Conservation (phyloP, 23 red algal species). For the Pyropia haitanensis region DNA sequence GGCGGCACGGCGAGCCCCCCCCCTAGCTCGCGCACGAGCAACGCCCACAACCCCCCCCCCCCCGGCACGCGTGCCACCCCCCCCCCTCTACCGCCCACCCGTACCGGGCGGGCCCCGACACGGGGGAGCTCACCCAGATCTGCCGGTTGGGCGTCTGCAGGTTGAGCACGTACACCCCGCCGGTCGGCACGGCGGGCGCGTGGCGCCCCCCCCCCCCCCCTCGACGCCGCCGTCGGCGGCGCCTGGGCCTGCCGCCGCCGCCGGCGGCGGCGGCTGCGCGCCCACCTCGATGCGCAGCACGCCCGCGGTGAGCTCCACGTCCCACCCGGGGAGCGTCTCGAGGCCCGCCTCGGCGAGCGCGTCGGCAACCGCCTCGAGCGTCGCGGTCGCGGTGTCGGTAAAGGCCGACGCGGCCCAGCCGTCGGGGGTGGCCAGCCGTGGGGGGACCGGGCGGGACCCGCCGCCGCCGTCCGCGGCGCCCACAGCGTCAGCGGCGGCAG, state of each 20-base stretch:
- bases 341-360: constrained; percentile 13
- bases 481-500: no score
- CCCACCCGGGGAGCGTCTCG: constrained; percentile 24
- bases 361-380: constrained; percentile 38
- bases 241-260: no score
- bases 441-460: no score
- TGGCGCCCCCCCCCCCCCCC: no score
- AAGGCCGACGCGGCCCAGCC: constrained; percentile 46
- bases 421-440: not conserved
- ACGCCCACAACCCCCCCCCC: no score
- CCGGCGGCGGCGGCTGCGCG: not conserved
- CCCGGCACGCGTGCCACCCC: no score
- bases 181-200: no score
- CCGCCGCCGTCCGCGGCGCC: no score
- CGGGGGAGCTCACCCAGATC: constrained; percentile 84
- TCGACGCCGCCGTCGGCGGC: no score
- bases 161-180: constrained; percentile 74
- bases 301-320: constrained; percentile 46
- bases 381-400: constrained; percentile 13
- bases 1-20: no score
- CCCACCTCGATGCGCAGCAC: constrained; percentile 41
- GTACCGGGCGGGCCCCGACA: constrained; percentile 77
- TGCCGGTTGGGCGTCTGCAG: constrained; percentile 93
- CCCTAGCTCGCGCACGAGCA: no score
- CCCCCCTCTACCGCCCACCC: constrained; percentile 13